phyloP scores from a whole-genome alignment of 495 filamentous ascomycete species.

The Podospora fimiseda region DNA sequence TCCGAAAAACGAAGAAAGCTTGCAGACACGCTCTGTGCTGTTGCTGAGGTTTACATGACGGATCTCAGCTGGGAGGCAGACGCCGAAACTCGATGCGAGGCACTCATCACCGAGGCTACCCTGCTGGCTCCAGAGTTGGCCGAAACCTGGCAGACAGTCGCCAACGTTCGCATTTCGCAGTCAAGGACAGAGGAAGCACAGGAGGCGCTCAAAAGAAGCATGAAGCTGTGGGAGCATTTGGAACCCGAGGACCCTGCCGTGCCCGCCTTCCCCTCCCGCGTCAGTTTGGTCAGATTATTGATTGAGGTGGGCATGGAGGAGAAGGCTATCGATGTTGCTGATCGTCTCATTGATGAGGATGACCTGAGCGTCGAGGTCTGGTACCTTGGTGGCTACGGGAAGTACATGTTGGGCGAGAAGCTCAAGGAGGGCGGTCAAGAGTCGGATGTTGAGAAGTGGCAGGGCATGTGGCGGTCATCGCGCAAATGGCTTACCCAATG shows the following conservation, averaged over 20 bases:
- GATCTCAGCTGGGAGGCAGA: slow-evolving; percentile 89
- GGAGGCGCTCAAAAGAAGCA: slow-evolving; percentile 66
- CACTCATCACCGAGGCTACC: slow-evolving; percentile 78
- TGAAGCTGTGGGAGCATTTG: slow-evolving; percentile 72
- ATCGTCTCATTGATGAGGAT: slow-evolving; percentile 76
- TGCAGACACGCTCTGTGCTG: slow-evolving; percentile 78
- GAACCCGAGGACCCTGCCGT: slow-evolving; percentile 57
- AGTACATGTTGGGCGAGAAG: slow-evolving; percentile 72
- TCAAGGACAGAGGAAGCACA: slow-evolving; percentile 66
- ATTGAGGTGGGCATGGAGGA: slow-evolving; percentile 86
- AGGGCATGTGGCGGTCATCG: slow-evolving; percentile 48
- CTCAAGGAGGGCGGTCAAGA: slow-evolving; percentile 34
- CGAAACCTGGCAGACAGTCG: slow-evolving; percentile 87
- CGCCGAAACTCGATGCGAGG: slow-evolving; percentile 78
- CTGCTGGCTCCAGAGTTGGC: slow-evolving; percentile 64
- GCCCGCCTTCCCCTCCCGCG: slow-evolving; percentile 75
- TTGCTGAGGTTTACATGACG: slow-evolving; percentile 96
- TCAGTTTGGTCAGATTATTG: slow-evolving; percentile 75
- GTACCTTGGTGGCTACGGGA: slow-evolving; percentile 93
- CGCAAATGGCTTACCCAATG: slow-evolving; percentile 56
- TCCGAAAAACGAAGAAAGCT: slow-evolving; percentile 71
- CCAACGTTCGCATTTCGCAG: slow-evolving; percentile 89
- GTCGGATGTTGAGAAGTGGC: slow-evolving; percentile 36
- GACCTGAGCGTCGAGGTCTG: slow-evolving; percentile 91
- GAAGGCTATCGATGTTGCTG: slow-evolving; percentile 76